Conservation (phyloP, 257 asterid species). For the Solanum pennellii region DNA sequence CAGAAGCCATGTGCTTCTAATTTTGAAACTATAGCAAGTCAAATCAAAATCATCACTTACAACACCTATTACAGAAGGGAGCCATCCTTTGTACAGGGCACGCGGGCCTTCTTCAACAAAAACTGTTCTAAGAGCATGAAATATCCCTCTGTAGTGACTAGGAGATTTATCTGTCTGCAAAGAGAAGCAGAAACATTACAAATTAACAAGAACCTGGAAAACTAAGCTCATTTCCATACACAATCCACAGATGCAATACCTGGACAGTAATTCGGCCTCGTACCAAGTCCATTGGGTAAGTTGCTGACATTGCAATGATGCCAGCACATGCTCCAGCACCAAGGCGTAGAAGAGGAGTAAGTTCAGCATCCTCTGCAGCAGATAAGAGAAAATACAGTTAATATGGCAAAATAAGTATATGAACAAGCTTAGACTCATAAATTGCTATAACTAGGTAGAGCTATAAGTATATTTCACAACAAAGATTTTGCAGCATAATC, state of each 20-base stretch:
- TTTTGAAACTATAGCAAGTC: neutral
- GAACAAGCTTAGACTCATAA: neutral
- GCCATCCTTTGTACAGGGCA: constrained; percentile 97
- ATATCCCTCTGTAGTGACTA: constrained; percentile 83
- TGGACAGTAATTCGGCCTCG: constrained; percentile 96
- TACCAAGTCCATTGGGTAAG: constrained; percentile 99
- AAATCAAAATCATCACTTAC: constrained; percentile 39
- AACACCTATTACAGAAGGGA: constrained; percentile 97
- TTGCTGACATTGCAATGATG: constrained; percentile 98
- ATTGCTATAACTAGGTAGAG: neutral
- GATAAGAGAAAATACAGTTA: neutral
- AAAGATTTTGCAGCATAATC: neutral
- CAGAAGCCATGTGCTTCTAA: neutral
- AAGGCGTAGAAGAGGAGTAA: constrained; percentile 80
- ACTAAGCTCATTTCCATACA: neutral
- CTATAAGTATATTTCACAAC: neutral
- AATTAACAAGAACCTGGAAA: neutral
- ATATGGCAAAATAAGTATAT: neutral
- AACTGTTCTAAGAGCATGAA: constrained; percentile 88
- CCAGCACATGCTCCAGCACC: constrained; percentile 99
- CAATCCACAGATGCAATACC: constrained; percentile 24
- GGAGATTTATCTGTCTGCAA: constrained; percentile 87
- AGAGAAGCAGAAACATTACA: constrained; percentile 5
- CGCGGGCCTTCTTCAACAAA: constrained; percentile 97
- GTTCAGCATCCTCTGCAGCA: constrained; percentile 69